These are phyloP conservation scores for Theileria luwenshuni DNA, from an alignment of 169 alveolate genomes.

Conservation along the genomic window DNA sequence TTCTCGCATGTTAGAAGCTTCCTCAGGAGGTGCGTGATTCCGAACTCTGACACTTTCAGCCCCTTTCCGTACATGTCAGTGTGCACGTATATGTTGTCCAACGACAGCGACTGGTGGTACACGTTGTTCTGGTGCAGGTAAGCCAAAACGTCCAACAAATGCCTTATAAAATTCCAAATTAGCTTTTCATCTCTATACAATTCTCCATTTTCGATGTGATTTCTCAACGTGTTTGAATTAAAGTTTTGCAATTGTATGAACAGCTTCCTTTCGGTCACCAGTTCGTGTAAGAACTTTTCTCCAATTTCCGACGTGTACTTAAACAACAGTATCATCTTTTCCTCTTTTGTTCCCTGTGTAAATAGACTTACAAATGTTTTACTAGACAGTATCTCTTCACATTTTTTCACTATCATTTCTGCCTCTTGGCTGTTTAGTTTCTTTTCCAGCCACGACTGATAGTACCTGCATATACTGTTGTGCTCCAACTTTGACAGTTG, in stretches of 20 bases:
- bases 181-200: conserved; percentile 34
- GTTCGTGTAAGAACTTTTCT: conserved; percentile 24
- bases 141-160: conserved; percentile 58
- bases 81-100: conserved; percentile 50
- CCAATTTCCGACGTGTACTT: conserved; percentile 9
- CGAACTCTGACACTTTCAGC: conserved; percentile 59
- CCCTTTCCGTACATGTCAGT: conserved; percentile 45
- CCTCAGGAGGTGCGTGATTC: conserved; percentile 40
- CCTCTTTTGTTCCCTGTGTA: not conserved
- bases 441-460: conserved; percentile 67
- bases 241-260: conserved; percentile 56
- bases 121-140: conserved; percentile 58
- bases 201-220: conserved; percentile 34
- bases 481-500: conserved; percentile 50
- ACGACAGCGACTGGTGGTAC: conserved; percentile 58
- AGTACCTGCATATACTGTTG: conserved; percentile 63
- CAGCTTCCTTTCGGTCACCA: conserved; percentile 32
- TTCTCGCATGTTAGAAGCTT: conserved; percentile 30
- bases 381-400: not conserved
- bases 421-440: not conserved
- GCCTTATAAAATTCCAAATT: conserved; percentile 58
- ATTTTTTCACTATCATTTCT: not conserved
- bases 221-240: conserved; percentile 40
- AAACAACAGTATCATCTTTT: conserved; percentile 13
- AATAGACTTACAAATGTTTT: not conserved